These are phyloP conservation scores for Raphanus sativus DNA, from an alignment of 345 rosid species.

Conservation along the genomic window DNA sequence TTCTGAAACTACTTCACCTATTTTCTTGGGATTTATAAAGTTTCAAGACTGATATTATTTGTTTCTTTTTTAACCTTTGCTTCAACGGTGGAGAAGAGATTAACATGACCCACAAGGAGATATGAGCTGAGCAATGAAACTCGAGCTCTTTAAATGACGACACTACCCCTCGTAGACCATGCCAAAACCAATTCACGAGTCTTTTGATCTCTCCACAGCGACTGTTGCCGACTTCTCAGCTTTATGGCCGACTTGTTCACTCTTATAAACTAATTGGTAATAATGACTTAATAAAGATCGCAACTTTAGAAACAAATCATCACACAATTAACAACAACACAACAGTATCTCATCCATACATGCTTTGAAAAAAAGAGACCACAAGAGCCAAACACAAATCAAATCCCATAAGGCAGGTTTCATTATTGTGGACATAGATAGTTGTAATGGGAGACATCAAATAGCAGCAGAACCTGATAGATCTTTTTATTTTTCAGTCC, in stretches of 20 bases:
- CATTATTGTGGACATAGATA: conserved; percentile 18
- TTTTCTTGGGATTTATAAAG: neutral
- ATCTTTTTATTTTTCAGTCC: conserved; percentile 10
- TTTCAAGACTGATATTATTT: neutral
- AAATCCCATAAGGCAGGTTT: conserved; percentile 17
- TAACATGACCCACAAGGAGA: conserved; percentile 30
- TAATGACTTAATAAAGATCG: conserved; percentile 32
- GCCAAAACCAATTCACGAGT: conserved; percentile 13
- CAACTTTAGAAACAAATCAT: conserved; percentile 41
- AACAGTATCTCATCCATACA: conserved; percentile 14
- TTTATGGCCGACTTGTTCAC: conserved; percentile 22
- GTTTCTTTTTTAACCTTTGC: neutral
- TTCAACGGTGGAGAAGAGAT: conserved; percentile 36
- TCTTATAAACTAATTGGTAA: conserved; percentile 32
- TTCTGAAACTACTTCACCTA: neutral
- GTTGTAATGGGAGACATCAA: neutral
- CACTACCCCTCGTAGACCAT: neutral
- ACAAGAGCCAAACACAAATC: conserved; percentile 20
- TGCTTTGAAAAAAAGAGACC: conserved; percentile 28
- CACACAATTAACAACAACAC: conserved; percentile 16
- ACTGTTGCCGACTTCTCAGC: conserved; percentile 27
- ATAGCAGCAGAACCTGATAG: neutral
- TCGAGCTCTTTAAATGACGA: conserved; percentile 15
- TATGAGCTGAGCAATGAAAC: conserved; percentile 12
- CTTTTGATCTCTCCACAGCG: conserved; percentile 11